These are phyloP conservation scores for Draba incana DNA, from an alignment of 345 rosid genomes.

Conservation along the genomic window DNA sequence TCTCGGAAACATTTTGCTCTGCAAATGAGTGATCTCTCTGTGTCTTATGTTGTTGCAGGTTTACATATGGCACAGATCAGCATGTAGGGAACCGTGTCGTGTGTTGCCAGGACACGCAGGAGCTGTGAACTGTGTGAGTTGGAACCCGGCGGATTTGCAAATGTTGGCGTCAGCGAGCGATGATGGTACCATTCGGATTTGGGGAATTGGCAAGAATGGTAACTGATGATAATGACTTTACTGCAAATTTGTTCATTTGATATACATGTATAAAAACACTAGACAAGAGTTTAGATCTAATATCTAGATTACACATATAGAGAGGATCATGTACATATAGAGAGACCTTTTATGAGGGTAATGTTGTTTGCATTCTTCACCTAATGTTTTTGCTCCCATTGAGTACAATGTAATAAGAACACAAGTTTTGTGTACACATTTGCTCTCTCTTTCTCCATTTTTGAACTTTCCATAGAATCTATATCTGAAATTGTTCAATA, in stretches of 20 bases:
- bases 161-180: conserved; percentile 75
- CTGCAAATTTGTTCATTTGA: conserved; percentile 7
- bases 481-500: too few relatives aligned
- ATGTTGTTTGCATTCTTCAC: background rate
- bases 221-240: conserved; percentile 5
- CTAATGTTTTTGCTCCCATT: background rate
- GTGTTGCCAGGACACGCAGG: conserved; percentile 58
- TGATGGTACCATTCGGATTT: conserved; percentile 61
- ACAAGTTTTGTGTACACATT: background rate
- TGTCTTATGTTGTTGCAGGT: conserved; percentile 45
- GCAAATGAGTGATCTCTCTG: conserved; percentile 28
- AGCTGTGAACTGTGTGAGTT: conserved; percentile 63
- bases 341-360: background rate
- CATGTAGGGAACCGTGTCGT: conserved; percentile 24
- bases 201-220: conserved; percentile 48
- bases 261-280: background rate
- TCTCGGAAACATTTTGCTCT: background rate
- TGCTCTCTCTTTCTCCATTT: too few relatives aligned
- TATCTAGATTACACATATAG: too few relatives aligned
- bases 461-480: too few relatives aligned
- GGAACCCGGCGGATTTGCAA: conserved; percentile 55
- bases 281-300: too few relatives aligned
- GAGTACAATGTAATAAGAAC: background rate
- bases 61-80: conserved; percentile 54
- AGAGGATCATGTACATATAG: conserved; percentile 5